phyloP scores from a whole-genome alignment of 176 grass and related monocot genomes.

The Phoenix roebelenii region DNA sequence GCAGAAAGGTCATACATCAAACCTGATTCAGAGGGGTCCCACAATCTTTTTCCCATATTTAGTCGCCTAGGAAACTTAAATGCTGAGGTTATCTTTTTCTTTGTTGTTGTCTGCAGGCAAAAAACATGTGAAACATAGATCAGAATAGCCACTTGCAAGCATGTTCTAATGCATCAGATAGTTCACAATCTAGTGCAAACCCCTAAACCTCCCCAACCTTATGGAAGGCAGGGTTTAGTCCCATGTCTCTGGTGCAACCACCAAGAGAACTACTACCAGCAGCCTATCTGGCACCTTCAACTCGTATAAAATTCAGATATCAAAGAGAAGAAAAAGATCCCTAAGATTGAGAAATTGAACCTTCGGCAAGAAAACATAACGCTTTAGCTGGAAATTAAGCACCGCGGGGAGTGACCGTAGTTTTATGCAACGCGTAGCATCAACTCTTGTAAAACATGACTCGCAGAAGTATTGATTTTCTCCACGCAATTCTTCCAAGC shows the following conservation, averaged over 20 bases:
- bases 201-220: no score
- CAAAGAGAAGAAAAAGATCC: constrained; percentile 12
- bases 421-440: constrained; percentile 89
- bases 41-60: constrained; percentile 61
- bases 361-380: constrained; percentile 92
- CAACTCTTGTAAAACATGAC: constrained; percentile 75
- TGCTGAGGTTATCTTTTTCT: constrained; percentile 94
- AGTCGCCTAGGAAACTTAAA: constrained; percentile 79
- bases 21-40: constrained; percentile 34
- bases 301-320: not conserved
- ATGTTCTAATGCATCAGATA: no score
- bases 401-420: constrained; percentile 71
- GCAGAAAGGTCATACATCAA: constrained; percentile 70
- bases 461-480: constrained; percentile 93
- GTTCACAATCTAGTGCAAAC: no score
- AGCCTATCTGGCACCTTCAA: no score
- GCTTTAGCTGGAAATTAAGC: constrained; percentile 92
- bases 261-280: no score
- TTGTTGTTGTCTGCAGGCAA: constrained; percentile 69
- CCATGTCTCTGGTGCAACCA: no score
- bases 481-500: constrained; percentile 68
- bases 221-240: no score
- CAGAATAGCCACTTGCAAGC: not conserved
- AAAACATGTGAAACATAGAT: constrained; percentile 7
- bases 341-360: constrained; percentile 26